phyloP scores from a whole-genome alignment of 345 rosid species.

The Eucalyptus caleyi region DNA sequence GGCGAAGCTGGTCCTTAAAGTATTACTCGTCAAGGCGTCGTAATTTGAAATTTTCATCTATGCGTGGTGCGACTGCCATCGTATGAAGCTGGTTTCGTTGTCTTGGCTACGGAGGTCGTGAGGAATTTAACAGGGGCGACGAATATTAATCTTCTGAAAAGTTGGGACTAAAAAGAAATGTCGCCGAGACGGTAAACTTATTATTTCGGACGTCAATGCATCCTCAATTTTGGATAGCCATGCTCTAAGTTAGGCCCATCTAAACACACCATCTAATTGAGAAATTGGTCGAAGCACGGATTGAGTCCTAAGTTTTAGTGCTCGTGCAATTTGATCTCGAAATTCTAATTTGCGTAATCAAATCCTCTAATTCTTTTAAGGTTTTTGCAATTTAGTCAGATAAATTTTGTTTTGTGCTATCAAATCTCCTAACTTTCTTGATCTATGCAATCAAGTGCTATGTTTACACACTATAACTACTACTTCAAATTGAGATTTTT shows the following conservation, averaged over 20 bases:
- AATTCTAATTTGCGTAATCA: too few species aligned
- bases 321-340: background rate
- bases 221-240: background rate
- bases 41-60: background rate
- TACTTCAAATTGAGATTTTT: background rate
- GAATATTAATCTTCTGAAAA: background rate
- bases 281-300: background rate
- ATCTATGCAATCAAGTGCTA: background rate
- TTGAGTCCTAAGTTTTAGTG: background rate
- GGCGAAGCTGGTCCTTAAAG: background rate
- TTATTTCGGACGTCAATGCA: accelerated
- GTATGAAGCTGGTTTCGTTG: background rate
- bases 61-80: background rate
- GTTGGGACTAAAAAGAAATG: background rate
- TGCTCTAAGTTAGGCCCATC: background rate
- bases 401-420: background rate
- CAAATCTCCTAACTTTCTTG: background rate
- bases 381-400: too few species aligned
- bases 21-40: background rate
- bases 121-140: background rate
- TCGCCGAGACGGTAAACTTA: accelerated
- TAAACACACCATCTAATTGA: background rate
- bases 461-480: background rate
- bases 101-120: background rate
- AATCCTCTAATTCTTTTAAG: too few species aligned